Percentiles rank a stretch among this genome's conserved stretches.
phyloP scores from a whole-genome alignment of 164 flowering plant genomes.

The Annona cherimola region DNA sequence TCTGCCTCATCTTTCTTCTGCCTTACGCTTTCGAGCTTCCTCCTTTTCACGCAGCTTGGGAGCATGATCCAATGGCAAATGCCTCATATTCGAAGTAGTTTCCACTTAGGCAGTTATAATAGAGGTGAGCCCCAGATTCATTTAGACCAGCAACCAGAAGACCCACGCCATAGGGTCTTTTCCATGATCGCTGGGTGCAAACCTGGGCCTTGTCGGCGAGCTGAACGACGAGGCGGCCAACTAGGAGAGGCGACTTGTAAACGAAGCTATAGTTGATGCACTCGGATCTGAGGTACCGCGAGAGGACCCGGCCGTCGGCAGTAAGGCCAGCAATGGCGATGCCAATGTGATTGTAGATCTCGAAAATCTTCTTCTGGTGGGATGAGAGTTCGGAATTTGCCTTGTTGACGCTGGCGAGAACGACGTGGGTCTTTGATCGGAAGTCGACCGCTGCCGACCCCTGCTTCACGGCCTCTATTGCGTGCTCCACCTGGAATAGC shows the following conservation, averaged over 20 bases:
- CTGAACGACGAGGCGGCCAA: conserved; percentile 88
- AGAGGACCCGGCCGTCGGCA: no score
- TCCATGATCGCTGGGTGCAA: conserved; percentile 94
- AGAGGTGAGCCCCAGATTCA: conserved; percentile 78
- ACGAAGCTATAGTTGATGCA: conserved; percentile 70
- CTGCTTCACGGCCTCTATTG: conserved; percentile 99
- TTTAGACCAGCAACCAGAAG: conserved; percentile 78
- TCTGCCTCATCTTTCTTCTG: no score
- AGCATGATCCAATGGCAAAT: conserved; percentile 94
- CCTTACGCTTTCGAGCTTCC: no score
- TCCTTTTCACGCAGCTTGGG: conserved; percentile 99
- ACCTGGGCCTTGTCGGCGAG: conserved; percentile 96
- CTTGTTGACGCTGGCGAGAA: no score
- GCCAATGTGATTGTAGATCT: conserved; percentile 87
- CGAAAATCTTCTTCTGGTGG: conserved; percentile 97
- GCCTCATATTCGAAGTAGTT: conserved; percentile 92
- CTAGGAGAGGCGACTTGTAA: conserved; percentile 83
- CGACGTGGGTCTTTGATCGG: no score
- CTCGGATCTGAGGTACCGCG: conserved; percentile 73
- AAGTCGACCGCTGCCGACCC: conserved; percentile 95
- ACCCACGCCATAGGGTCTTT: conserved; percentile 95
- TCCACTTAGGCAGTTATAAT: conserved; percentile 98
- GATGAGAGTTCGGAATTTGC: no score
- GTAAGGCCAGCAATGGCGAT: no score
- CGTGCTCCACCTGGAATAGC: conserved; percentile 98